Evolutionary conservation across 1,284 basidiomycete species (phyloP).

Genomic region (Dichomitus squalens): DNA sequence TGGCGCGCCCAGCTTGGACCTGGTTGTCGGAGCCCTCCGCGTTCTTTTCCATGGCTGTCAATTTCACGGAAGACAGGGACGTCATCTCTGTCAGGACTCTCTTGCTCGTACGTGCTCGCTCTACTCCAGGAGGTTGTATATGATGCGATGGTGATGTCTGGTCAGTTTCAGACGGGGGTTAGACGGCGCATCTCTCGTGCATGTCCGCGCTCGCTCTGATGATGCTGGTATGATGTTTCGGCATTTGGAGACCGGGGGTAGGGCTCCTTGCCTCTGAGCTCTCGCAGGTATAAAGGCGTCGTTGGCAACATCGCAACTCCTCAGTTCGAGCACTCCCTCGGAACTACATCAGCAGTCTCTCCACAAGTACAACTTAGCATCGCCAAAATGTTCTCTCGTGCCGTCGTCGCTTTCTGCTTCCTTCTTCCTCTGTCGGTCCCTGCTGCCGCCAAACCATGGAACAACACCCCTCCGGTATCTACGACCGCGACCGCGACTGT

Average conservation of each 20-base stretch:
- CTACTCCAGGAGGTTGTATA: no score
- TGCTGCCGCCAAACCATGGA: slow-evolving; percentile 27
- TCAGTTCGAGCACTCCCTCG: slow-evolving; percentile 6
- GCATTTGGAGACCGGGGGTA: background rate
- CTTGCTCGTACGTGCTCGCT: background rate
- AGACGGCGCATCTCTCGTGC: no score
- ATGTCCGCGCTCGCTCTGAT: no score
- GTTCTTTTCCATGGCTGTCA: background rate
- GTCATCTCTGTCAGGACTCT: background rate
- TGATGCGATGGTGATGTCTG: no score
- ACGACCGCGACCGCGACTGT: slow-evolving; percentile 5
- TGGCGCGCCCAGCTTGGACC: no score
- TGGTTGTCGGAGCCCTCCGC: background rate
- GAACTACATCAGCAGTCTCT: slow-evolving; percentile 7
- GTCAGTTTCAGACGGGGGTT: no score
- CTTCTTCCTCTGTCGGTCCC: slow-evolving; percentile 21
- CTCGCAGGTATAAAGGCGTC: slow-evolving; percentile 1
- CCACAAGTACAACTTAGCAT: slow-evolving; percentile 5
- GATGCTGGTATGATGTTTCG: background rate
- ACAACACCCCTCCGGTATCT: slow-evolving; percentile 7
- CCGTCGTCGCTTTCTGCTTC: slow-evolving; percentile 16
- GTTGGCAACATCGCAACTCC: background rate
- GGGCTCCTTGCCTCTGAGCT: background rate
- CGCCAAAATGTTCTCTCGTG: slow-evolving; percentile 21
- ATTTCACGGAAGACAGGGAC: background rate